phyloP scores from a whole-genome alignment of 208 protist species.

The Trypanosoma platydactyli region DNA sequence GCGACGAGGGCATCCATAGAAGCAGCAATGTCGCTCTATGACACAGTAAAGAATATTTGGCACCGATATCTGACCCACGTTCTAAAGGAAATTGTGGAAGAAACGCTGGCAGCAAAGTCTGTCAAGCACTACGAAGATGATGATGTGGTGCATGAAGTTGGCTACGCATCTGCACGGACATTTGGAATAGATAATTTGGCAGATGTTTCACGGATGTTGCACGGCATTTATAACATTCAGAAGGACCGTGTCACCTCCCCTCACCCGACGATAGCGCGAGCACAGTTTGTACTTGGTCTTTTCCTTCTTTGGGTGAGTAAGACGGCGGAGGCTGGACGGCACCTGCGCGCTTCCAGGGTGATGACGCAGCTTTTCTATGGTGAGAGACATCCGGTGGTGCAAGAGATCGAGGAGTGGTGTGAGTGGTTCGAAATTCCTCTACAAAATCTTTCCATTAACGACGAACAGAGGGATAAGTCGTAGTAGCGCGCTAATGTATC shows the following conservation, averaged over 20 bases:
- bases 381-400: constrained; percentile 71
- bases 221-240: constrained; percentile 83
- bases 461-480: too few relatives aligned
- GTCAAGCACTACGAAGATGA: constrained; percentile 75
- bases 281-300: constrained; percentile 77
- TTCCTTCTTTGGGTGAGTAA: constrained; percentile 86
- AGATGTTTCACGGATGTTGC: constrained; percentile 86
- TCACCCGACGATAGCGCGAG: constrained; percentile 70
- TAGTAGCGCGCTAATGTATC: too few relatives aligned
- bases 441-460: neutral
- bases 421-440: constrained; percentile 56
- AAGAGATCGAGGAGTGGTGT: constrained; percentile 79
- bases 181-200: constrained; percentile 83
- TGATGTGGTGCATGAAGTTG: constrained; percentile 37
- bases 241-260: constrained; percentile 62
- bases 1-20: constrained; percentile 86
- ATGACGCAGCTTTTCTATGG: constrained; percentile 75
- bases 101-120: constrained; percentile 46
- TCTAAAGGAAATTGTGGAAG: constrained; percentile 59
- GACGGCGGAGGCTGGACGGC: constrained; percentile 41
- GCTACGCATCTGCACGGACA: constrained; percentile 58
- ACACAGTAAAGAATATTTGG: constrained; percentile 88
- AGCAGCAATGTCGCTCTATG: constrained; percentile 85
- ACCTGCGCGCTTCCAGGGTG: constrained; percentile 44
- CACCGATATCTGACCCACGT: constrained; percentile 46